A percentile compares a stretch with the other conserved stretches of the same genome.
Evolutionary conservation across 805 yeast species (phyloP).

Genomic region (Cyberlindnera lachancei): DNA sequence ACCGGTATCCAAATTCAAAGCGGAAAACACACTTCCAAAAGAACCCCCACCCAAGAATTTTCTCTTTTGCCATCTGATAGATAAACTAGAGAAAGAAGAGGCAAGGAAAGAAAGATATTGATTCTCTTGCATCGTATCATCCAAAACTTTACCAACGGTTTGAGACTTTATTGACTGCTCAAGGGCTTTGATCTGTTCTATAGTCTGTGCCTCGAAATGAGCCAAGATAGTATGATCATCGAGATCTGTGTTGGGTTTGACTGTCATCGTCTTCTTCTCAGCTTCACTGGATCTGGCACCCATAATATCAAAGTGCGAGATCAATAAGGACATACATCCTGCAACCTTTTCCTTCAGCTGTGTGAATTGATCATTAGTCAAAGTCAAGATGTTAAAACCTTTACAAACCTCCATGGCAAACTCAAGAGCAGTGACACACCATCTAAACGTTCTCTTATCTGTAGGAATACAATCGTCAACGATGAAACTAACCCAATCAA

Average conservation of each 20-base stretch:
- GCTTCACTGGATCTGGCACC: conserved; percentile 79
- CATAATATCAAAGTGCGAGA: conserved; percentile 96
- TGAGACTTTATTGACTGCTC: conserved; percentile 41
- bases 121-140: conserved; percentile 79
- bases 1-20: conserved; percentile 89
- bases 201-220: conserved; percentile 58
- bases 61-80: conserved; percentile 97
- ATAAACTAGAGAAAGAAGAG: conserved; percentile 79
- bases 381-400: conserved; percentile 79
- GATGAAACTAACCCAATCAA: conserved; percentile 88
- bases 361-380: conserved; percentile 70
- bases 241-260: conserved; percentile 38
- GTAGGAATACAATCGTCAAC: conserved; percentile 94
- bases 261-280: conserved; percentile 43
- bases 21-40: conserved; percentile 90
- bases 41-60: conserved; percentile 91
- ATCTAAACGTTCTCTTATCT: conserved; percentile 82
- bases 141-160: conserved; percentile 80
- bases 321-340: conserved; percentile 85
- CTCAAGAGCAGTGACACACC: conserved; percentile 95
- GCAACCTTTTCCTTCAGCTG: conserved; percentile 76
- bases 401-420: conserved; percentile 92
- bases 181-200: conserved; percentile 55
- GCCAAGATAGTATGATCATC: conserved; percentile 45
- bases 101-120: conserved; percentile 83